Base-by-base conservation (phyloP, 2,329 filamentous ascomycete species). In the Pseudocercospora pini-densiflorae region DNA sequence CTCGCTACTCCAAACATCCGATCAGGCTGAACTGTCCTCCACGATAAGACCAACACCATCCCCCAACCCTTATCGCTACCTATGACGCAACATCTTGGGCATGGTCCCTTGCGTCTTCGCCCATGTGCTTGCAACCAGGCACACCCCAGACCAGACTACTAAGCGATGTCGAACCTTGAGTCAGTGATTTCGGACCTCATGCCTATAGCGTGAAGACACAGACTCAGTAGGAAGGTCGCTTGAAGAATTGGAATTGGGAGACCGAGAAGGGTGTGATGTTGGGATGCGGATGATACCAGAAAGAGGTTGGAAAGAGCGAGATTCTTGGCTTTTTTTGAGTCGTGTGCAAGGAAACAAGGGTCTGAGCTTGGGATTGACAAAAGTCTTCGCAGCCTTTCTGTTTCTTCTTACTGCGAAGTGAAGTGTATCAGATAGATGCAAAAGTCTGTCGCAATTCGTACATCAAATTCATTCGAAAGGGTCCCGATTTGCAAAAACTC, bases 121-220 rank as follows among this genome's bases (percentile, higher is more conserved):
- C 51, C 24, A 31, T 54, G 24, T 54, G 51, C 51, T 27, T 54
- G 21, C 19, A 23, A 49, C 47, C 47, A 51, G 47, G 51, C 10
- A 27, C 51, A 55, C 8, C 51, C 51, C 51, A 31, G 51, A 9
- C 16, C 51, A 10, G 23, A 19, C 16, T 55, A 19, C 24, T 31
- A 55, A 33, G 51, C 23, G 51, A 31, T 33, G 51, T 55, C 16
- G 47, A 55, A 55, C 51, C 51, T 55, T 55, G 51, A 55, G 51
- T 55, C 51, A 55, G 27, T 24, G 3, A 29, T 16, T 55, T 55
- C 27, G 24, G 51, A 55, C 27, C 24, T 55, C 51, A 55, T 54
- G 10, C 49, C 49, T 53, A 53, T 53, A 16, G 21, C 19, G 21
- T 24, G 51, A 24, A 27, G 24, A 54, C 14, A n/a, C 23, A 54